Base-by-base conservation (phyloP, 75 land plant genomes). In the Cryptomeria japonica region DNA sequence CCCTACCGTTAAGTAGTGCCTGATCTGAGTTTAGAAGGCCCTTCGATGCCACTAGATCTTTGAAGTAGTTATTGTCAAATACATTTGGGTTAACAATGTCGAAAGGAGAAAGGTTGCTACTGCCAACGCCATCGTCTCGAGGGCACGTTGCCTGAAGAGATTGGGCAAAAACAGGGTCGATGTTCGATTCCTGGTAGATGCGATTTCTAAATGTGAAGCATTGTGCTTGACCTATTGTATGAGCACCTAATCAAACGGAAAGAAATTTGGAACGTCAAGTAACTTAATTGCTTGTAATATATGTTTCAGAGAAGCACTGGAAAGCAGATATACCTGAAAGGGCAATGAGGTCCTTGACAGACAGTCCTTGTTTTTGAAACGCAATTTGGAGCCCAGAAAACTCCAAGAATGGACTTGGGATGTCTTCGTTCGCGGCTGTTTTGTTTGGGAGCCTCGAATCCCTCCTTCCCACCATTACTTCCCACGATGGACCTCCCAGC, bases 401-500 rank as follows among this genome's bases (percentile, higher is more conserved):
- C 25, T 2, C n/a, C 28, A 8, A 41, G 1, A 1, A 42, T 10
- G 61, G 44, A 2, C 55, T 11, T 22, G 92, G 92, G 18, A 92
- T 76, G 19, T 83, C 56, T 7, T 14, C 22, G 13, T 87, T 44
- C 14, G 86, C 92, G 36, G 28, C 68, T 31, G 38, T 37, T 82
- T 37, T 31, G 87, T 86, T 89, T 80, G 93, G 91, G 1, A 88
- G 56, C 6, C 85, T 82, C 0, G 90, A 75, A 32, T 90, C 89
- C 51, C 89, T 80, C 55, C 91, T 84, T 73, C 91, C 91, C 80
- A 86, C 51, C 41, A 53, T 42, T 77, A 91, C 90, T 32, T 78
- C 78, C 92, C 91, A 92, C 19, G 90, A 44, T 32, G 68, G 89
- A 12, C 92, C 93, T 42, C 93, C 92, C 25, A 88, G 85, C 88